These are phyloP conservation scores for Trichophyton simii DNA, from an alignment of 2,329 filamentous ascomycete genomes.

Conservation along the genomic window DNA sequence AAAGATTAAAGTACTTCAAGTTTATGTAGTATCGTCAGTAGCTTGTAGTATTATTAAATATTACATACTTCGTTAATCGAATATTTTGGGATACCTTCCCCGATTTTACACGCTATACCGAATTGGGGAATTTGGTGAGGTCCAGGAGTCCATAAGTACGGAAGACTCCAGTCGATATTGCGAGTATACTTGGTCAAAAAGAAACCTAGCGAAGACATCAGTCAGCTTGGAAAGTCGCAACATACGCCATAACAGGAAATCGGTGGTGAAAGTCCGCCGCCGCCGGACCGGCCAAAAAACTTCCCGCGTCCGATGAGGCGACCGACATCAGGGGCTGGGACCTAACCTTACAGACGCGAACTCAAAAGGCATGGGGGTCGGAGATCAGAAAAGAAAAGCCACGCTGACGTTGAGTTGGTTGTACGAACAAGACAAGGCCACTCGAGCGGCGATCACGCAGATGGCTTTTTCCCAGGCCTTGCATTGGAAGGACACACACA, in stretches of 20 bases:
- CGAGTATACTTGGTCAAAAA: too few relatives aligned
- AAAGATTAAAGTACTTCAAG: constrained; percentile 1
- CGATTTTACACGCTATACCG: too few relatives aligned
- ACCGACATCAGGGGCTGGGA: not conserved
- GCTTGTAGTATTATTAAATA: not conserved
- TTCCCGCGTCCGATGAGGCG: not conserved
- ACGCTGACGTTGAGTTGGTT: not conserved
- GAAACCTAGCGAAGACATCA: too few relatives aligned
- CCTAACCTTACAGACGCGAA: not conserved
- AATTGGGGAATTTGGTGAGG: too few relatives aligned
- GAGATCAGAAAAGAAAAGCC: not conserved
- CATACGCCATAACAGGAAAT: not conserved
- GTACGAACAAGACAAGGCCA: not conserved
- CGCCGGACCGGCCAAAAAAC: not conserved
- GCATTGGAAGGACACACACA: not conserved
- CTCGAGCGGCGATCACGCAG: not conserved
- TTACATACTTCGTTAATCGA: not conserved
- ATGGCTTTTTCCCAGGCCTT: not conserved
- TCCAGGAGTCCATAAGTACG: too few relatives aligned
- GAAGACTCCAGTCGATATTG: too few relatives aligned
- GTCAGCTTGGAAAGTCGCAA: too few relatives aligned
- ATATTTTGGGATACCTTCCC: not conserved
- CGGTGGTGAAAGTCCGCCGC: not conserved
- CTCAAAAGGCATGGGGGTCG: not conserved
- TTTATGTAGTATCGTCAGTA: not conserved